phyloP scores from a whole-genome alignment of 2,329 filamentous ascomycete species.

The Ploettnerulaceae sp. region DNA sequence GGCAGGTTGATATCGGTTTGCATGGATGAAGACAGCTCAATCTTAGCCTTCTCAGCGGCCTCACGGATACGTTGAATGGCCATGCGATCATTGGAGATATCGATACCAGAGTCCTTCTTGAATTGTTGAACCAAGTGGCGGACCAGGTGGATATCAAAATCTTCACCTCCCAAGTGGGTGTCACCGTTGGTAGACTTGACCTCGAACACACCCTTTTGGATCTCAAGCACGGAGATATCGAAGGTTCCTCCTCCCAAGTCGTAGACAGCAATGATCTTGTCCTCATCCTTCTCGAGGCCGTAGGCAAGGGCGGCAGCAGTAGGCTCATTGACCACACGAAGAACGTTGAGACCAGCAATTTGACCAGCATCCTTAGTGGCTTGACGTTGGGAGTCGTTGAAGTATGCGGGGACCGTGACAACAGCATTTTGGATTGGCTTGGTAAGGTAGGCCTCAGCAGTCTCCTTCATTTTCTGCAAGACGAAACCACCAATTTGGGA shows the following conservation, averaged over 20 bases:
- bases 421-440: conserved; percentile 93
- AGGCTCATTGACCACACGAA: conserved; percentile 97
- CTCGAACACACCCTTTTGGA: conserved; percentile 97
- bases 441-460: conserved; percentile 85
- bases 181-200: conserved; percentile 99
- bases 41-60: conserved; percentile 99
- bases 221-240: conserved; percentile 97
- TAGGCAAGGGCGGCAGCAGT: conserved; percentile 94
- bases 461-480: conserved; percentile 99
- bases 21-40: conserved; percentile 89
- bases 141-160: conserved; percentile 93
- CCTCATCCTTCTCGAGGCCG: conserved; percentile 89
- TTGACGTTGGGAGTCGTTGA: conserved; percentile 97
- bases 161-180: conserved; percentile 95
- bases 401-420: conserved; percentile 95
- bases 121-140: conserved; percentile 91
- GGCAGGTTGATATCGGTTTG: conserved; percentile 98
- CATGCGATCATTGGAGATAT: conserved; percentile 90
- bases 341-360: conserved; percentile 91
- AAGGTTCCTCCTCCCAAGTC: conserved; percentile 98
- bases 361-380: conserved; percentile 97
- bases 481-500: conserved; percentile 98
- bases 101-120: conserved; percentile 92
- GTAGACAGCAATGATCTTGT: conserved; percentile 89
- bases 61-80: conserved; percentile 98